Percentiles rank a stretch among this genome's conserved stretches.
phyloP scores from a whole-genome alignment of 768 basidiomycete species.

The Tephrocybe sp. region DNA sequence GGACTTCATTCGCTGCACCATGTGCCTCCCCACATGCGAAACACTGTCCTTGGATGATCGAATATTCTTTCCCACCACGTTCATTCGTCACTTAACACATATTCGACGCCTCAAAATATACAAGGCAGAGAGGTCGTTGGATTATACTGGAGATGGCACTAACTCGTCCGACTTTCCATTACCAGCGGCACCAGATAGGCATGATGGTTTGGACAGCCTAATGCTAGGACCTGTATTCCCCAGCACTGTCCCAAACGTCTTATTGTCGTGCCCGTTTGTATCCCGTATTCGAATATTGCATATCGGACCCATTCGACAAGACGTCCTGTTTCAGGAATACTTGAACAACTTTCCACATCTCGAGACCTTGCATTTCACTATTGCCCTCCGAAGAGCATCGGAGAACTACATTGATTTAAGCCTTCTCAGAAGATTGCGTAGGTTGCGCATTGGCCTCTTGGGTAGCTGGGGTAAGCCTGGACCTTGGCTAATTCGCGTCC shows the following conservation, averaged over 20 bases:
- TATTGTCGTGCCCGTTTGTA: not conserved
- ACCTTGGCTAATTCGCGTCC: not conserved
- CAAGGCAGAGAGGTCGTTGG: not conserved
- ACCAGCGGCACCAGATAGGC: not conserved
- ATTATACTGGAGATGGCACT: not conserved
- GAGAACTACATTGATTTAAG: not conserved
- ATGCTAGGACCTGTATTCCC: not conserved
- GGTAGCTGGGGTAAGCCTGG: not conserved
- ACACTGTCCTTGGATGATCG: not conserved
- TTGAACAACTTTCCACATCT: not conserved
- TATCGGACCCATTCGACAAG: not conserved
- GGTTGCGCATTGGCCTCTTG: not conserved
- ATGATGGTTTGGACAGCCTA: not conserved
- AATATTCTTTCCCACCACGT: not conserved
- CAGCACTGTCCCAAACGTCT: not conserved
- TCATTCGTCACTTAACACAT: not conserved
- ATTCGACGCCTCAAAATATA: not conserved
- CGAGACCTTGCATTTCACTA: not conserved
- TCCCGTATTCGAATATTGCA: not conserved
- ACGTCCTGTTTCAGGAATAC: not conserved
- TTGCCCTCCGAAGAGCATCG: not conserved
- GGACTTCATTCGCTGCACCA: not conserved
- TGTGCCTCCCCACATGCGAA: not conserved
- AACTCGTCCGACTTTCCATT: not conserved
- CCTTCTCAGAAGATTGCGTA: not conserved